Conservation (phyloP, 2,329 filamentous ascomycete species). For the Penicillium expansum region DNA sequence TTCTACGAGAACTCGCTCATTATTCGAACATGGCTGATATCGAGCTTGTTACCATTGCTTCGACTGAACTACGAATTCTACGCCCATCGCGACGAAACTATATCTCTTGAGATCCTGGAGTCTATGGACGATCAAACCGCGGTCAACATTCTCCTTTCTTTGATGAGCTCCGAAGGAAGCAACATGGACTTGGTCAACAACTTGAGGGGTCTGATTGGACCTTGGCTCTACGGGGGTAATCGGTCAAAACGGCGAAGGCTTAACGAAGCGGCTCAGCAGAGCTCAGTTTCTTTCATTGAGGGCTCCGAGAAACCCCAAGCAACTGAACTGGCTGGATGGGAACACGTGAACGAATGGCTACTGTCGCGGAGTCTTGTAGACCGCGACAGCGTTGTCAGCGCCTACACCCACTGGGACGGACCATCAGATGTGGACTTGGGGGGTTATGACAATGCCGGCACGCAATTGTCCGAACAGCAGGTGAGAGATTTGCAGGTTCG, state of each 20-base stretch:
- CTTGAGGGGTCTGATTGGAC: constrained; percentile 57
- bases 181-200: constrained; percentile 51
- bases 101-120: constrained; percentile 54
- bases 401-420: constrained; percentile 58
- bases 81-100: constrained; percentile 44
- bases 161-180: constrained; percentile 35
- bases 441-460: constrained; percentile 47
- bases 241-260: constrained; percentile 55
- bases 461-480: constrained; percentile 45
- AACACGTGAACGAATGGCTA: constrained; percentile 59
- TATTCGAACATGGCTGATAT: constrained; percentile 59
- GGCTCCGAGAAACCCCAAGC: constrained; percentile 18
- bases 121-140: constrained; percentile 51
- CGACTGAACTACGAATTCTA: constrained; percentile 64
- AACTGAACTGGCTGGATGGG: constrained; percentile 49
- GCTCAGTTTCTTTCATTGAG: constrained; percentile 29
- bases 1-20: constrained; percentile 55
- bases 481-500: constrained; percentile 44
- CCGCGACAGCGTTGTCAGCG: constrained; percentile 49
- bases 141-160: constrained; percentile 54
- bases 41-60: constrained; percentile 57
- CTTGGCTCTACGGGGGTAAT: constrained; percentile 61
- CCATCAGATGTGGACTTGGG: constrained; percentile 59
- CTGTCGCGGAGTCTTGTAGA: constrained; percentile 52
- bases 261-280: constrained; percentile 30